phyloP scores from a whole-genome alignment of 371 early-diverging fungal species.

The Mucor plumbeus region DNA sequence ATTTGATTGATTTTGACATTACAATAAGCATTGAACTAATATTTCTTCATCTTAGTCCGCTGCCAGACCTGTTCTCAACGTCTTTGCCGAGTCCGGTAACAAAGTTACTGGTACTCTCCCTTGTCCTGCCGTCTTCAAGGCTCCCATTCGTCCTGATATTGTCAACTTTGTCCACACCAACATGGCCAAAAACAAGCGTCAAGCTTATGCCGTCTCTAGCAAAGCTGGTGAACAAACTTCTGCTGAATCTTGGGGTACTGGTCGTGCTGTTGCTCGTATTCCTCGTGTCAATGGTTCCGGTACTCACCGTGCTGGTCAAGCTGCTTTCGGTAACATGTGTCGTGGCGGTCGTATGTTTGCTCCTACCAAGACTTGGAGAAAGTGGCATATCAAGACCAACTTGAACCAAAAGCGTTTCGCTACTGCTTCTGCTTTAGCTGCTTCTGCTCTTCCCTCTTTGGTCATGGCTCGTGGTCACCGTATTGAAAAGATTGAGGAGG shows the following conservation, averaged over 20 bases:
- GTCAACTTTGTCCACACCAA: conserved; percentile 97
- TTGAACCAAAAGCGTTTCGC: conserved; percentile 98
- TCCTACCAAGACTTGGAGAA: conserved; percentile 99
- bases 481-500: conserved; percentile 93
- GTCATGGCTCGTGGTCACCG: conserved; percentile 99
- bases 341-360: conserved; percentile 98
- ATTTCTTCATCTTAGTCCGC: conserved; percentile 37
- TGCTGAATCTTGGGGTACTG: conserved; percentile 99
- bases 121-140: conserved; percentile 97
- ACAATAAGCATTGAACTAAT: background rate
- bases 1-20: background rate
- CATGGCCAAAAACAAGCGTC: conserved; percentile 99
- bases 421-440: conserved; percentile 98
- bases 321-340: conserved; percentile 81
- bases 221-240: conserved; percentile 99
- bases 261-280: conserved; percentile 99
- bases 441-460: conserved; percentile 95
- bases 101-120: conserved; percentile 76
- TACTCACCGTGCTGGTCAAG: conserved; percentile 99
- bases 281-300: conserved; percentile 99
- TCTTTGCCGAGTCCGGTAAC: conserved; percentile 85
- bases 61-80: conserved; percentile 92
- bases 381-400: conserved; percentile 99
- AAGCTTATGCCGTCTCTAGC: conserved; percentile 97
- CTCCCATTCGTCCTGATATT: conserved; percentile 98